Evolutionary conservation across 1,284 basidiomycete species (phyloP).

Genomic region (Sanguinoderma infundibulare): DNA sequence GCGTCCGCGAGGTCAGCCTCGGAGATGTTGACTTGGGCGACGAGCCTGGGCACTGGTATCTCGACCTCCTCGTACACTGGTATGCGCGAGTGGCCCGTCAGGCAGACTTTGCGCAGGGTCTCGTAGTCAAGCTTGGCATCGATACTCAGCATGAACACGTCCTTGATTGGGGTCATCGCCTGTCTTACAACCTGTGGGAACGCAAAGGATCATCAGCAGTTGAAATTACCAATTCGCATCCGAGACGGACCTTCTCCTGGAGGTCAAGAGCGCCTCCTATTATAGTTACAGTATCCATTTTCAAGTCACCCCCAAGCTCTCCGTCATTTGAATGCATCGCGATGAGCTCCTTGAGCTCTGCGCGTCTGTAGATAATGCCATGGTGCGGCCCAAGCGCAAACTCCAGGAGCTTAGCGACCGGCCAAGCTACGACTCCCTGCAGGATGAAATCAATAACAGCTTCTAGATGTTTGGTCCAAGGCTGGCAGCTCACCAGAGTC

Average conservation of each 20-base stretch:
- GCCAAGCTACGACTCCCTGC: slow-evolving; percentile 82
- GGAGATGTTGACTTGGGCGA: slow-evolving; percentile 23
- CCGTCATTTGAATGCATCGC: slow-evolving; percentile 66
- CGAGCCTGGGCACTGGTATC: slow-evolving; percentile 47
- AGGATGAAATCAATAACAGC: not conserved
- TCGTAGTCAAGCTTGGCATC: slow-evolving; percentile 82
- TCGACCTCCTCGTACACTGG: slow-evolving; percentile 79
- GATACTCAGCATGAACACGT: slow-evolving; percentile 85
- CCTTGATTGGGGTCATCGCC: slow-evolving; percentile 83
- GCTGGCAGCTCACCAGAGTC: slow-evolving; percentile 54
- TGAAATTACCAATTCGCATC: slow-evolving; percentile 40
- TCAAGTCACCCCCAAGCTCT: slow-evolving; percentile 68
- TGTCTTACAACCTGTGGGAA: slow-evolving; percentile 36
- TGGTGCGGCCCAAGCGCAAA: slow-evolving; percentile 65
- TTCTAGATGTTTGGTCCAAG: not conserved
- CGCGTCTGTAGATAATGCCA: slow-evolving; percentile 61
- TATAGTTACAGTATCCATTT: slow-evolving; percentile 76
- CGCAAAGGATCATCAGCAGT: not conserved
- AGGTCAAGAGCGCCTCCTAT: slow-evolving; percentile 77
- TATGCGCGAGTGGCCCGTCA: slow-evolving; percentile 80
- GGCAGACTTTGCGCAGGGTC: slow-evolving; percentile 74
- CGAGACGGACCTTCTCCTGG: slow-evolving; percentile 61
- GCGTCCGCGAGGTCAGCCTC: slow-evolving; percentile 21
- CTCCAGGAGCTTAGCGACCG: slow-evolving; percentile 74
- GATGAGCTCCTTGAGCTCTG: slow-evolving; percentile 75